Evolutionary conservation across 805 yeast genomes (phyloP), one percentile per base, ranked within the genome.

Genomic region (Schizosaccharomyces octosporus): DNA sequence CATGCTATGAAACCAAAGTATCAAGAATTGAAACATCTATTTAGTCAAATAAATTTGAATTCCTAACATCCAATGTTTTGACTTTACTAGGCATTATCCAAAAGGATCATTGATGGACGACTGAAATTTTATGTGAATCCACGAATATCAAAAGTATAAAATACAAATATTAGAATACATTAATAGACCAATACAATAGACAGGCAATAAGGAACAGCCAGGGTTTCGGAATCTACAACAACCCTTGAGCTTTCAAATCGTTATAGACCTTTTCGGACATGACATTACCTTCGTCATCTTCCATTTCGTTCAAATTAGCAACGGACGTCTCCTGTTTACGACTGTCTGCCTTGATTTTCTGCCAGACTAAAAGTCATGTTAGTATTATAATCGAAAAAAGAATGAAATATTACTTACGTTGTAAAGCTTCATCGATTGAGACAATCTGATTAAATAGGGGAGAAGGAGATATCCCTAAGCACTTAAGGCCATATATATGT

Each of bases 221-320:
- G 41, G 15, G 13, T 13, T 3, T 36, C 11, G 41, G 11, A 36
- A 13, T 45, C n/a, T 45, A 88, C 39, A 87, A 66, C 60, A 90
- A 74, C 0, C 97, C 97, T 72, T 90, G 97, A 65, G 80, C 83
- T 72, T 87, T 85, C 69, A 90, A 75, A 65, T 93, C 97, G 21
- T 82, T 76, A 70, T 86, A 90, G 55, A 87, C 89, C 66, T 81
- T 80, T 66, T 82, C 83, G 42, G 84, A 79, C 94, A 90, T 84
- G 17, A 87, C 95, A 68, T 93, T 90, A 11, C 97, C 98, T 19
- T 87, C 88, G 0, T 80, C 84, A 68, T 93, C 97, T 69, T 90
- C 97, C 43, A 89, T 85, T 70, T 93, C 95, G 13, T 83, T 51
- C 3, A 51, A 17, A 51, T 21, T 17, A 21, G 57, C 31, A 58